Conservation (phyloP, 2,329 filamentous ascomycete species). For the Stenocarpella maydis region DNA sequence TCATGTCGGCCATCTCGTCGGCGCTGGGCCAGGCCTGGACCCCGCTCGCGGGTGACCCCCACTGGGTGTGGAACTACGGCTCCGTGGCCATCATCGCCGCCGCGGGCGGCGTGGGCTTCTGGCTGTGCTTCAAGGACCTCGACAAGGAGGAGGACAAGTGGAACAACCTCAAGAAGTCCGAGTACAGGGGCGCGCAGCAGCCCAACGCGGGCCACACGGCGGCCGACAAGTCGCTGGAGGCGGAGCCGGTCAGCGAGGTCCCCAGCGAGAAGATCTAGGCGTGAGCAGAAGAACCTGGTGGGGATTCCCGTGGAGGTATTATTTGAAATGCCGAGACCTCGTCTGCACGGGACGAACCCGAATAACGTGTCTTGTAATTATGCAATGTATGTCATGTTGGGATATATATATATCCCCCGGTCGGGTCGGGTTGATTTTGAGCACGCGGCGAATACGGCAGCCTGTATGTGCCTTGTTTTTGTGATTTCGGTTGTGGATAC, state of each 20-base stretch:
- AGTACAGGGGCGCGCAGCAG: slow-evolving; percentile 51
- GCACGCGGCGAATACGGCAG: too few species aligned
- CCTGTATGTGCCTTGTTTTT: too few species aligned
- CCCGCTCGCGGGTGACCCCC: slow-evolving; percentile 67
- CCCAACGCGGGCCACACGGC: slow-evolving; percentile 42
- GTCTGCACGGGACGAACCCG: not conserved
- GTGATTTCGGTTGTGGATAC: too few species aligned
- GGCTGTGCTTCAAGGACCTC: slow-evolving; percentile 71
- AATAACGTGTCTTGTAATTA: too few species aligned
- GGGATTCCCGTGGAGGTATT: too few species aligned
- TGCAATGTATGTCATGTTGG: too few species aligned
- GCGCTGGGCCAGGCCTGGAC: slow-evolving; percentile 76
- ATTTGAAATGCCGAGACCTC: not conserved
- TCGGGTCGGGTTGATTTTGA: too few species aligned
- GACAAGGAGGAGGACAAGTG: slow-evolving; percentile 74
- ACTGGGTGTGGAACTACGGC: slow-evolving; percentile 77
- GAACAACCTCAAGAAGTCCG: slow-evolving; percentile 65
- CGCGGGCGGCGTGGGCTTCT: slow-evolving; percentile 71
- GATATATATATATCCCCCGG: too few species aligned
- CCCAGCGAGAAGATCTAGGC: slow-evolving; percentile 27
- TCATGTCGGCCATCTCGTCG: slow-evolving; percentile 74
- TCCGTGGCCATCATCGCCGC: slow-evolving; percentile 69
- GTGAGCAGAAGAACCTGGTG: not conserved
- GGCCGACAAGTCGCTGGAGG: slow-evolving; percentile 8
- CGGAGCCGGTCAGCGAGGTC: not conserved